phyloP scores from a whole-genome alignment of 108 stramenopile genomes.

The Bacterosira constricta region DNA sequence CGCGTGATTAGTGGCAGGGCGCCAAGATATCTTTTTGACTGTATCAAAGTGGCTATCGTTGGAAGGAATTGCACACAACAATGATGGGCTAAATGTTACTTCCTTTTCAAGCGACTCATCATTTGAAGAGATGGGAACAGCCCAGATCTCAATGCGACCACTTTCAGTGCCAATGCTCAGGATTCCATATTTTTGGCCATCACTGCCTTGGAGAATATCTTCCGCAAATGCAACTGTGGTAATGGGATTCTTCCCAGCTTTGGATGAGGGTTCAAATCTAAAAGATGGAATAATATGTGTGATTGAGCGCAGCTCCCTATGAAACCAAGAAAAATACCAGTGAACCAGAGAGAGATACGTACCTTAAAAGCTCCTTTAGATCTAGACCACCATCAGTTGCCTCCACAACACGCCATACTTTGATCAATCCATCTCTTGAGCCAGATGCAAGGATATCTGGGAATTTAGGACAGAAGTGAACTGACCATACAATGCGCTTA shows the following conservation, averaged over 20 bases:
- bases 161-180: slow-evolving; percentile 77
- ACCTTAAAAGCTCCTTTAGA: slow-evolving; percentile 41
- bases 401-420: slow-evolving; percentile 71
- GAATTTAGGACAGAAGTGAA: slow-evolving; percentile 74
- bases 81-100: slow-evolving; percentile 2
- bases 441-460: slow-evolving; percentile 76
- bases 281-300: slow-evolving; percentile 15
- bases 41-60: slow-evolving; percentile 41
- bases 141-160: slow-evolving; percentile 80
- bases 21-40: slow-evolving; percentile 49
- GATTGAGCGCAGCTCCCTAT: slow-evolving; percentile 3
- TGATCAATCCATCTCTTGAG: slow-evolving; percentile 81
- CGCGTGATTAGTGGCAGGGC: slow-evolving; percentile 4
- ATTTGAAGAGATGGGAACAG: slow-evolving; percentile 32
- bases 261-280: slow-evolving; percentile 47
- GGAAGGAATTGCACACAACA: slow-evolving; percentile 24
- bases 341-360: neutral
- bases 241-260: slow-evolving; percentile 68
- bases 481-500: slow-evolving; percentile 87
- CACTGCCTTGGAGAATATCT: neutral
- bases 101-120: neutral
- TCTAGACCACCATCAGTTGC: slow-evolving; percentile 22
- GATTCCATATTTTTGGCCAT: slow-evolving; percentile 23
- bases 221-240: slow-evolving; percentile 84
- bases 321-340: neutral